Conservation (phyloP, 1,139 yeast genomes). For the Debaryomyces psychrophilus region DNA sequence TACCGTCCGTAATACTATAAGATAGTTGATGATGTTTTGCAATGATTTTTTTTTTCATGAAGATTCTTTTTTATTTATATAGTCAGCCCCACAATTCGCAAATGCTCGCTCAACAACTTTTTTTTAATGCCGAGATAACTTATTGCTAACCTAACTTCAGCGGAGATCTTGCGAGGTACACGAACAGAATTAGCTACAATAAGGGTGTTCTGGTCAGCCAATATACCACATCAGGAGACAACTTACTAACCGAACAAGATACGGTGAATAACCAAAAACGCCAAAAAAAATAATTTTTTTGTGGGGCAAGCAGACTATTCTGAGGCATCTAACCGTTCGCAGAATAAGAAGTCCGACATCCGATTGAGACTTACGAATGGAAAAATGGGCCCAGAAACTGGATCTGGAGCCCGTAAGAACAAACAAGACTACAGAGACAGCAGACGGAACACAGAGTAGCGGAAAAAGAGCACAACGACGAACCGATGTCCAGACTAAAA, state of each 20-base stretch:
- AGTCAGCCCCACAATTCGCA: conserved; percentile 3
- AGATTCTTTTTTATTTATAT: conserved; percentile 1
- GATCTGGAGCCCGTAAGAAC: too few species aligned
- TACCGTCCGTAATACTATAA: not conserved
- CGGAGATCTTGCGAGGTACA: conserved; percentile 1
- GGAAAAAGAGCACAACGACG: too few species aligned
- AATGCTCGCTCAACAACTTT: conserved; percentile 1
- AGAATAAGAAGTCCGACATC: not conserved
- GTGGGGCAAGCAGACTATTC: not conserved
- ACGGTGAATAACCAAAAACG: conserved; percentile 1
- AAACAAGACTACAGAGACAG: too few species aligned
- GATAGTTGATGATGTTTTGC: not conserved
- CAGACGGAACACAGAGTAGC: too few species aligned
- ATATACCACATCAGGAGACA: conserved; percentile 1
- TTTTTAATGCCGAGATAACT: conserved; percentile 1
- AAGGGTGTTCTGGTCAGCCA: not conserved
- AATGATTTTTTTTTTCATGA: not conserved
- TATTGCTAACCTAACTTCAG: not conserved
- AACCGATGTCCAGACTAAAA: too few species aligned
- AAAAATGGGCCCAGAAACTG: too few species aligned
- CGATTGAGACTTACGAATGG: not conserved
- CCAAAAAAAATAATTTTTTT: not conserved
- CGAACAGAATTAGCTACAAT: not conserved
- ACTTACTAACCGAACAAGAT: not conserved
- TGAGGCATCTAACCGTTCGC: conserved; percentile 2